Evolutionary conservation across 768 basidiomycete genomes (phyloP).

Genomic region (Suillus placidus): DNA sequence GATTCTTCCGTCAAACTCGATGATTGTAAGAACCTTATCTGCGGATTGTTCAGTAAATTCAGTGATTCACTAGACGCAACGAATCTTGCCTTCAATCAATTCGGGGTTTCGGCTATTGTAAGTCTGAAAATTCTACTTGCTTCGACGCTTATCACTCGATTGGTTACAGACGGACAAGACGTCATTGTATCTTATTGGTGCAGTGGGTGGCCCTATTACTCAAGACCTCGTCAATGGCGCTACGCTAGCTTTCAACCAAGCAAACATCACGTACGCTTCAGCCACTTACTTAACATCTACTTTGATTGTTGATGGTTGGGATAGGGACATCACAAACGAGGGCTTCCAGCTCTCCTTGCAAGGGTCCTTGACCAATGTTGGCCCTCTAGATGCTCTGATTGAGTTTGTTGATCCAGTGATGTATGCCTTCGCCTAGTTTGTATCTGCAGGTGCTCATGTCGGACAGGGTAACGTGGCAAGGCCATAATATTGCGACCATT

Average conservation of each 20-base stretch:
- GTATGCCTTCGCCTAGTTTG: conserved; percentile 38
- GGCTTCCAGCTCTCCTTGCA: conserved; percentile 65
- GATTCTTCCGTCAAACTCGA: conserved; percentile 61
- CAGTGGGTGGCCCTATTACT: conserved; percentile 65
- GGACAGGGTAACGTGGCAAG: conserved; percentile 62
- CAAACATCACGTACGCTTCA: conserved; percentile 54
- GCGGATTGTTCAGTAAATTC: neutral
- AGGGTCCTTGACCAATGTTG: conserved; percentile 62
- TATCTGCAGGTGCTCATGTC: neutral
- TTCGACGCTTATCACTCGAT: conserved; percentile 9
- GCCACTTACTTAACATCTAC: neutral
- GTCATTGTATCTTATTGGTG: conserved; percentile 69
- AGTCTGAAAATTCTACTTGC: conserved; percentile 17
- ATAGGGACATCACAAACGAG: conserved; percentile 55
- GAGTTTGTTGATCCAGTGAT: conserved; percentile 63
- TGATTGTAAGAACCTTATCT: conserved; percentile 50
- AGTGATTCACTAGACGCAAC: conserved; percentile 46
- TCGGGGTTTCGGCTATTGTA: conserved; percentile 56
- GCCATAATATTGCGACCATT: conserved; percentile 63
- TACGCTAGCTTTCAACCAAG: conserved; percentile 53
- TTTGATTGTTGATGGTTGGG: conserved; percentile 50
- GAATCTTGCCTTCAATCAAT: conserved; percentile 59
- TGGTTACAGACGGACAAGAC: conserved; percentile 57
- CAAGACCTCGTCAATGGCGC: conserved; percentile 66
- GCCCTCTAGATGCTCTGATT: conserved; percentile 71